These are phyloP conservation scores for Trichosporon coremiiforme DNA, from an alignment of 1,284 basidiomycete species.

Conservation along the genomic window DNA sequence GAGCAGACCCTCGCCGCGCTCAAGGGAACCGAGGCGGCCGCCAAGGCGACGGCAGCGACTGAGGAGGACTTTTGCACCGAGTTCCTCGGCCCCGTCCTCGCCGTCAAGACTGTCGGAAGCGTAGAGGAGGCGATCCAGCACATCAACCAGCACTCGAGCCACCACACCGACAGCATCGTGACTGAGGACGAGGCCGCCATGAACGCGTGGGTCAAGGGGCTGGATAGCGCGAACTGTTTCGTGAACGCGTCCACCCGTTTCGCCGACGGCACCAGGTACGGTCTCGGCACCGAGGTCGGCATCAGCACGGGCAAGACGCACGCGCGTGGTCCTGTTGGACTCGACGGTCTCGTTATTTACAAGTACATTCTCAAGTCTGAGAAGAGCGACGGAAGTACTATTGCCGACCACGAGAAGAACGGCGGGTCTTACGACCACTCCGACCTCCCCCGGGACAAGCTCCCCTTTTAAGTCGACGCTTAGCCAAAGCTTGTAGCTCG, in stretches of 20 bases:
- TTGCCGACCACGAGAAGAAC: slow-evolving; percentile 61
- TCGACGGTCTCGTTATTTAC: slow-evolving; percentile 92
- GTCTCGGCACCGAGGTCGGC: slow-evolving; percentile 96
- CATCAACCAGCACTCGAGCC: slow-evolving; percentile 90
- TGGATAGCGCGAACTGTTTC: slow-evolving; percentile 91
- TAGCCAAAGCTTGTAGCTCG: not conserved
- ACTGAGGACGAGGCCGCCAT: slow-evolving; percentile 74
- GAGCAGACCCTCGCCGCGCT: slow-evolving; percentile 62
- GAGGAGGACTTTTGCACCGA: slow-evolving; percentile 78
- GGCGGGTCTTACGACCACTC: slow-evolving; percentile 72
- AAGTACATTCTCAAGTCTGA: slow-evolving; percentile 86
- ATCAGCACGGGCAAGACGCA: slow-evolving; percentile 97
- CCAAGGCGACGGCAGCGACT: slow-evolving; percentile 62
- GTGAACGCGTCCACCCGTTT: slow-evolving; percentile 95
- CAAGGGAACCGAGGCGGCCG: slow-evolving; percentile 51
- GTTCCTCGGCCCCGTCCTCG: slow-evolving; percentile 79
- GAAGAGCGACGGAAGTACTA: slow-evolving; percentile 71
- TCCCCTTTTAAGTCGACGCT: slow-evolving; percentile 41
- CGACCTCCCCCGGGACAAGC: slow-evolving; percentile 44
- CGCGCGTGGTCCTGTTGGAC: slow-evolving; percentile 91
- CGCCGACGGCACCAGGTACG: slow-evolving; percentile 95
- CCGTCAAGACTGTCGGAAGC: slow-evolving; percentile 73
- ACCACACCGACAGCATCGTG: slow-evolving; percentile 93
- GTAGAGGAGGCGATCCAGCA: slow-evolving; percentile 75
- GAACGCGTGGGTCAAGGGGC: slow-evolving; percentile 76